Percentiles rank a stretch among this genome's conserved stretches.
phyloP scores from a whole-genome alignment of 805 yeast species.

The Candida namnaoensis region DNA sequence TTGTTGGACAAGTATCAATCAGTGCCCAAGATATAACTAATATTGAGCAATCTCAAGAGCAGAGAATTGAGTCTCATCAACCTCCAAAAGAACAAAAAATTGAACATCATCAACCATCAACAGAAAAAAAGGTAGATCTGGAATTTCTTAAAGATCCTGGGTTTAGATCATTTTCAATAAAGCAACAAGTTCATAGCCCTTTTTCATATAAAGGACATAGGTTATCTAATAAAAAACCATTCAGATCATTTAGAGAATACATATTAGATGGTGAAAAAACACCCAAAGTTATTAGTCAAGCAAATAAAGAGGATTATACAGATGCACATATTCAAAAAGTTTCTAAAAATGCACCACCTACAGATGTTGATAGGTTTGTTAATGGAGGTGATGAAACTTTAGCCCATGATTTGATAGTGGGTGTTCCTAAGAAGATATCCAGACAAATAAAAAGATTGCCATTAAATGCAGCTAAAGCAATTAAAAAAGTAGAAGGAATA shows the following conservation, averaged over 20 bases:
- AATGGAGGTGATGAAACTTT: background rate
- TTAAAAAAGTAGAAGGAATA: too few species aligned
- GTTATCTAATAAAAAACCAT: slow-evolving; percentile 2
- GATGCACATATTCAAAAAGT: slow-evolving; percentile 4
- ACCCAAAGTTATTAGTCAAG: slow-evolving; percentile 10
- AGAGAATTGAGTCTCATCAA: too few species aligned
- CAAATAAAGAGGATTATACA: slow-evolving; percentile 1
- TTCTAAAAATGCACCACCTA: slow-evolving; percentile 14
- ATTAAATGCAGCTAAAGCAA: background rate
- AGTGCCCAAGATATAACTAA: slow-evolving; percentile 59
- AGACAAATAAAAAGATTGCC: background rate
- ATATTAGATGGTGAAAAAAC: slow-evolving; percentile 2
- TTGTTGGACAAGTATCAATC: slow-evolving; percentile 69
- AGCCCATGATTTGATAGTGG: background rate
- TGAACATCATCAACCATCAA: slow-evolving; percentile 27
- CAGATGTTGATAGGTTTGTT: background rate
- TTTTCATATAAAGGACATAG: slow-evolving; percentile 5
- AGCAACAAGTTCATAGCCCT: slow-evolving; percentile 13
- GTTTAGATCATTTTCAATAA: slow-evolving; percentile 19
- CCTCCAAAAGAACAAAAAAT: too few species aligned
- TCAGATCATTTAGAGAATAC: slow-evolving; percentile 7
- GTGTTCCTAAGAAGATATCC: background rate
- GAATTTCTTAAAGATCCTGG: too few species aligned
- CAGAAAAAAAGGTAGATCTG: slow-evolving; percentile 40
- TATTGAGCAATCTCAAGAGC: too few species aligned